phyloP scores from a whole-genome alignment of 805 yeast genomes.

The Saccharomycopsis sp. region DNA sequence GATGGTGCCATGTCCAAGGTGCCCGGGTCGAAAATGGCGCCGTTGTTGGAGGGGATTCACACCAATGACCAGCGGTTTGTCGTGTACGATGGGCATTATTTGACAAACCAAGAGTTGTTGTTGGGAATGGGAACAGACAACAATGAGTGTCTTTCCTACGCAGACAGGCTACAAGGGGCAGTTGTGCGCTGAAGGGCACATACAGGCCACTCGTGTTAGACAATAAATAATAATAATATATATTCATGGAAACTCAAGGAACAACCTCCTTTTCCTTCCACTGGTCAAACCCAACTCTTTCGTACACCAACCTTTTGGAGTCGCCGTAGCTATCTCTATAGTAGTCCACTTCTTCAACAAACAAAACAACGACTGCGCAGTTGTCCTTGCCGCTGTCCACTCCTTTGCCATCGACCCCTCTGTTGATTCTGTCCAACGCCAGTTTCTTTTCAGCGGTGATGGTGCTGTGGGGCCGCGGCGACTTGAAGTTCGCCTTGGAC shows the following conservation, averaged over 20 bases:
- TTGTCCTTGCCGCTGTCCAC: slow-evolving; percentile 53
- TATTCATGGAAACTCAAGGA: slow-evolving; percentile 42
- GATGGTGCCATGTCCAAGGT: no score
- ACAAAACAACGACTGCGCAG: slow-evolving; percentile 60
- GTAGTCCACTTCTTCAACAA: slow-evolving; percentile 63
- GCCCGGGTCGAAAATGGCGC: no score
- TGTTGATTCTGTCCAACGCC: slow-evolving; percentile 56
- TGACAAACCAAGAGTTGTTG: no score
- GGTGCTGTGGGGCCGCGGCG: slow-evolving; percentile 61
- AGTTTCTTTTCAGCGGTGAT: slow-evolving; percentile 47
- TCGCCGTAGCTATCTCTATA: slow-evolving; percentile 37
- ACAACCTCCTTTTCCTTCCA: slow-evolving; percentile 78
- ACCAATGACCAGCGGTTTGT: no score
- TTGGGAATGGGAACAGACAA: no score
- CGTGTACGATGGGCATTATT: no score
- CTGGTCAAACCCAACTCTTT: slow-evolving; percentile 44
- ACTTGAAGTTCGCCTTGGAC: slow-evolving; percentile 57
- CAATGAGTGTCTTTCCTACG: no score
- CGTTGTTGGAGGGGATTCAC: no score
- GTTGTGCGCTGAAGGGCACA: no score
- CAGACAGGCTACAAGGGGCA: no score
- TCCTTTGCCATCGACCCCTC: slow-evolving; percentile 78
- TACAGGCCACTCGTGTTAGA: no score
- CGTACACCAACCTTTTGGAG: slow-evolving; percentile 44
- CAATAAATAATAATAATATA: no score